These are phyloP conservation scores for Penicillium brasilianum DNA, from an alignment of 2,329 filamentous ascomycete genomes.

Conservation along the genomic window DNA sequence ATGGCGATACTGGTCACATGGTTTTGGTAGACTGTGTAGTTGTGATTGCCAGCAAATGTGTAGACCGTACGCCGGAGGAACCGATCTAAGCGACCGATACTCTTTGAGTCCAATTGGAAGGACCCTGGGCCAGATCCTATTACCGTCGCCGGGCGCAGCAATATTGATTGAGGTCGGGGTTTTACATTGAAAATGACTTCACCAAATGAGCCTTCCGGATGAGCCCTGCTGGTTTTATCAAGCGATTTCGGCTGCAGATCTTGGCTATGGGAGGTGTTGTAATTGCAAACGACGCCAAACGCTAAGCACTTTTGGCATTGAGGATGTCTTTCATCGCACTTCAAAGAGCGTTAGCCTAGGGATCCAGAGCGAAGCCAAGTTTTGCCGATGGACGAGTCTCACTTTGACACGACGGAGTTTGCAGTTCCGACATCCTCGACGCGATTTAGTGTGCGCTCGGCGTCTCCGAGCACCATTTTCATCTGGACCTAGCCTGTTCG, in stretches of 20 bases:
- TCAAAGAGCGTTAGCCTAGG: neutral
- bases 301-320: slow-evolving; percentile 55
- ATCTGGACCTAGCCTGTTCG: neutral
- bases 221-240: slow-evolving; percentile 43
- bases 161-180: neutral
- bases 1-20: slow-evolving; percentile 19
- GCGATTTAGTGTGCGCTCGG: slow-evolving; percentile 57
- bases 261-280: slow-evolving; percentile 43
- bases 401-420: slow-evolving; percentile 30
- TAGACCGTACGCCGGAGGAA: slow-evolving; percentile 16
- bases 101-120: slow-evolving; percentile 15
- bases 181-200: slow-evolving; percentile 13
- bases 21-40: slow-evolving; percentile 13
- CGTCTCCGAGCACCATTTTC: slow-evolving; percentile 13
- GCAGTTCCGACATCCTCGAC: slow-evolving; percentile 62
- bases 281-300: slow-evolving; percentile 44
- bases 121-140: slow-evolving; percentile 20
- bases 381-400: neutral
- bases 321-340: slow-evolving; percentile 61
- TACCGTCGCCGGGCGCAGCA: neutral
- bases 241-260: slow-evolving; percentile 53
- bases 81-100: slow-evolving; percentile 13
- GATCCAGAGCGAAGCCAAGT: neutral
- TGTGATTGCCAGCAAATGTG: slow-evolving; percentile 12
- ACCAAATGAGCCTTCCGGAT: neutral